phyloP scores from a whole-genome alignment of 371 early-diverging fungal species.

The Blyttiomyces sp. region DNA sequence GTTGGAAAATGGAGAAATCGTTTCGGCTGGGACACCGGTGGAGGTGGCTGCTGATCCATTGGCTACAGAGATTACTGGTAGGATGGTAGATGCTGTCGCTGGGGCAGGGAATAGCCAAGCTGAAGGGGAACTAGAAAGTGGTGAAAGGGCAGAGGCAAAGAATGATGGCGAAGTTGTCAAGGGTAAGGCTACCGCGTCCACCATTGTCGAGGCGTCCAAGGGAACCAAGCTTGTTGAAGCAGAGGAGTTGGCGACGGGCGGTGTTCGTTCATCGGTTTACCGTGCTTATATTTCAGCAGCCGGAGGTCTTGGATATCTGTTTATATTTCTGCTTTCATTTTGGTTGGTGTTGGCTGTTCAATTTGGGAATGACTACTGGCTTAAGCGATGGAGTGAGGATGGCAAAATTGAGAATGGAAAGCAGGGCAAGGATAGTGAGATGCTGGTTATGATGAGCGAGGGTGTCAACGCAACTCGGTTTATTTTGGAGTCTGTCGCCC shows the following conservation, averaged over 20 bases:
- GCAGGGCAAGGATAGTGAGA: neutral
- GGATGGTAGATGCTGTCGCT: slow-evolving; percentile 24
- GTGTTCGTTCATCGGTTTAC: slow-evolving; percentile 32
- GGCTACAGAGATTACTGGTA: too few relatives aligned
- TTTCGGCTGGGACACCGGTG: slow-evolving; percentile 13
- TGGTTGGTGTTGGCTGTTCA: neutral
- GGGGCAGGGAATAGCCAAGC: slow-evolving; percentile 9
- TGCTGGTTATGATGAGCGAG: neutral
- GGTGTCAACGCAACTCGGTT: too few relatives aligned
- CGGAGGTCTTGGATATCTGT: slow-evolving; percentile 22
- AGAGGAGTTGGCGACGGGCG: slow-evolving; percentile 29
- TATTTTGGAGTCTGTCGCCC: neutral
- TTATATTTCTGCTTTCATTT: slow-evolving; percentile 13
- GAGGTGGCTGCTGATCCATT: slow-evolving; percentile 17
- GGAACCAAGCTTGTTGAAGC: slow-evolving; percentile 19
- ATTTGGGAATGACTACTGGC: slow-evolving; percentile 24
- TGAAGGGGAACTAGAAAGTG: neutral
- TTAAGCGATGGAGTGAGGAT: slow-evolving; percentile 25
- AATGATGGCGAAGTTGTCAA: neutral
- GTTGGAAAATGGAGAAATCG: slow-evolving; percentile 28
- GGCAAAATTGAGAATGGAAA: too few relatives aligned
- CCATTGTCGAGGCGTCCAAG: neutral
- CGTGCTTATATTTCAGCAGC: slow-evolving; percentile 27
- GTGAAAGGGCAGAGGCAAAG: neutral
- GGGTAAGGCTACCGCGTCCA: neutral